Evolutionary conservation across 1,284 basidiomycete genomes (phyloP), one percentile per base, ranked within the genome.

Genomic region (Rhodotorula sp.): DNA sequence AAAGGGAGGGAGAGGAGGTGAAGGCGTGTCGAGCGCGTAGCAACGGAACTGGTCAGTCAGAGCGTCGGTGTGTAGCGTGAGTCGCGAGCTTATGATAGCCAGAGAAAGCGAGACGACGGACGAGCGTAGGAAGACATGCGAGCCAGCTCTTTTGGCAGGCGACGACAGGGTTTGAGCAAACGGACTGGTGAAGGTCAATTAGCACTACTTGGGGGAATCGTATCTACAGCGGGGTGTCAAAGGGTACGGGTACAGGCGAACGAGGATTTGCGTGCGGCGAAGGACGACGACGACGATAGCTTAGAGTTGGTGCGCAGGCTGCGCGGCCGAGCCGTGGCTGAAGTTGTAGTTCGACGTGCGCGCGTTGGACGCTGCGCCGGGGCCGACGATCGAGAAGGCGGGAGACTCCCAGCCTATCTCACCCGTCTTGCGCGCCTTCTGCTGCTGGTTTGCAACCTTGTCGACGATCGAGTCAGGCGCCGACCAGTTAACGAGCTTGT

Each of bases 401-500:
- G 68, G 60, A 3, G 66, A 68, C 44, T 60, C 53, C 72, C 68
- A 71, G 39, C 55, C 68, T 10, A 56, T 32, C 36, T 46, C 13
- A 13, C 61, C 65, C 3, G 68, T 30, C 53, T 64, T 49, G 11
- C 44, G 44, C 2, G 68, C 64, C 30, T 49, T 51, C 20, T 71
- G 59, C 53, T 63, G 47, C 61, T 68, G 59, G 27, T 53, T 32
- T 7, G 48, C 66, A 10, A 68, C 27, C 62, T 67, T 72, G 22
- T 49, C 65, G 27, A 70, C 57, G 51, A 67, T 65, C 51, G 52
- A 49, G 53, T 63, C 58, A 34, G 49, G 29, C 29, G 64, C 62
- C 4, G n/a, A 6, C 64, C 58, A 66, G 44, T 54, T 30, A 36
- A 63, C 46, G 30, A 90, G 79, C 57, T 80, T 76, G 27, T 87